Percentiles rank a stretch among this genome's conserved stretches.
Evolutionary conservation across 352 stramenopile species (phyloP).

Genomic region (Halophytophthora polymorphica): DNA sequence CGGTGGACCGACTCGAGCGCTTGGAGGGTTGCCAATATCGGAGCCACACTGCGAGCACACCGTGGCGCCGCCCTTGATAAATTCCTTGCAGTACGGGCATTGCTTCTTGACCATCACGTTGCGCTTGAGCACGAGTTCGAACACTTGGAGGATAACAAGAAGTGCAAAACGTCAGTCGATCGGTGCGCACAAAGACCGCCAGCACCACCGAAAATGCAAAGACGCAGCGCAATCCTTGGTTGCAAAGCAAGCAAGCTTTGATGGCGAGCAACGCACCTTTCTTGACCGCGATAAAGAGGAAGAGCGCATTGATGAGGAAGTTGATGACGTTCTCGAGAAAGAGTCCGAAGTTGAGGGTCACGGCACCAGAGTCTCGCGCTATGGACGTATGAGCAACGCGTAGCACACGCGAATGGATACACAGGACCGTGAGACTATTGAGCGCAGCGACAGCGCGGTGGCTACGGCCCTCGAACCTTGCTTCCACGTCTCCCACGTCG

Average conservation of each 20-base stretch:
- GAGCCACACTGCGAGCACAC: conserved; percentile 19
- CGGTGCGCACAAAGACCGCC: too few species aligned
- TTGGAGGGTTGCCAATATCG: conserved; percentile 4
- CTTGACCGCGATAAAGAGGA: conserved; percentile 64
- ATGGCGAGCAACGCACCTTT: conserved; percentile 28
- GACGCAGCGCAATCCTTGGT: not conserved
- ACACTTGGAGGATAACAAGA: conserved; percentile 17
- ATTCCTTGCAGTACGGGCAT: conserved; percentile 59
- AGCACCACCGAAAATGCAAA: too few species aligned
- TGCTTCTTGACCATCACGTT: conserved; percentile 52
- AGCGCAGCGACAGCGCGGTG: too few species aligned
- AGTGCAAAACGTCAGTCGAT: not conserved
- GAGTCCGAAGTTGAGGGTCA: conserved; percentile 60
- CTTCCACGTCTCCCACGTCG: conserved; percentile 52
- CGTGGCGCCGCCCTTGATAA: conserved; percentile 42
- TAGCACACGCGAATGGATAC: too few species aligned
- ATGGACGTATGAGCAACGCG: too few species aligned
- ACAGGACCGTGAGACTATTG: too few species aligned
- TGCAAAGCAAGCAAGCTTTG: not conserved
- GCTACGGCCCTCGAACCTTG: conserved; percentile 30
- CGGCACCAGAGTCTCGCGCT: conserved; percentile 42
- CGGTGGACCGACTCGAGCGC: not conserved
- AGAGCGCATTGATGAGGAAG: conserved; percentile 61
- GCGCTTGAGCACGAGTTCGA: conserved; percentile 55
- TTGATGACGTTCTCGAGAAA: conserved; percentile 58